A percentile compares a stretch with the other conserved stretches of the same genome.
These are phyloP conservation scores for Chlorophyllum brunneum DNA, from an alignment of 768 basidiomycete species.

Conservation along the genomic window DNA sequence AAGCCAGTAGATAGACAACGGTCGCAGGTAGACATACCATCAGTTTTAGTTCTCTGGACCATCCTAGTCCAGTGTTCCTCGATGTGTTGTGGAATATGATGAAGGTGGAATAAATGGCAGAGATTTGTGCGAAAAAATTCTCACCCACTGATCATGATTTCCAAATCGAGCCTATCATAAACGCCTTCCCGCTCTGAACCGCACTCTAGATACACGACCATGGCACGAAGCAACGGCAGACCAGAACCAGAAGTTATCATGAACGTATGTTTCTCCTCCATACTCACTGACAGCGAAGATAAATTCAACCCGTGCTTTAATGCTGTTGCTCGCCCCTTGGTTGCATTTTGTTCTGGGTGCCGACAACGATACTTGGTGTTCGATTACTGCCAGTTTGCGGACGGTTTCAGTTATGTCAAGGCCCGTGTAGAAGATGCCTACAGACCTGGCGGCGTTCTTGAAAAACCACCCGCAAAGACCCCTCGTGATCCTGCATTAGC, in stretches of 20 bases:
- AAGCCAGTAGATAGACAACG: neutral
- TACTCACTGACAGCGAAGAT: neutral
- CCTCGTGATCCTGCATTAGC: constrained; percentile 36
- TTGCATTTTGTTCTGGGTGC: neutral
- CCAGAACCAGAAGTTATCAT: constrained; percentile 65
- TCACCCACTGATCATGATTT: neutral
- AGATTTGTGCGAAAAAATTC: neutral
- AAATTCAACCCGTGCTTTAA: neutral
- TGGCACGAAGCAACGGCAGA: constrained; percentile 40
- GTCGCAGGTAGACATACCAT: constrained; percentile 13
- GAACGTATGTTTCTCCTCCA: constrained; percentile 40
- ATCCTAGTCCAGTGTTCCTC: too few species aligned
- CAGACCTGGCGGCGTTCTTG: constrained; percentile 50
- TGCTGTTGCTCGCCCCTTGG: neutral
- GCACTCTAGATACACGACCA: neutral
- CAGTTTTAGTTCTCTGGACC: constrained; percentile 19
- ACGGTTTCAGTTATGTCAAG: constrained; percentile 67
- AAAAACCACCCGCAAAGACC: constrained; percentile 48
- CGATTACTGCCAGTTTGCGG: constrained; percentile 42
- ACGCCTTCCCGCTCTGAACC: neutral
- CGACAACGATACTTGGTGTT: neutral
- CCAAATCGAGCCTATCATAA: constrained; percentile 2
- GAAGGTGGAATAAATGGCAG: neutral
- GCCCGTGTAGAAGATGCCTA: constrained; percentile 64
- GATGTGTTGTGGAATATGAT: neutral